phyloP scores from a whole-genome alignment of 306 rosid genomes.

The Mimosa pudica region DNA sequence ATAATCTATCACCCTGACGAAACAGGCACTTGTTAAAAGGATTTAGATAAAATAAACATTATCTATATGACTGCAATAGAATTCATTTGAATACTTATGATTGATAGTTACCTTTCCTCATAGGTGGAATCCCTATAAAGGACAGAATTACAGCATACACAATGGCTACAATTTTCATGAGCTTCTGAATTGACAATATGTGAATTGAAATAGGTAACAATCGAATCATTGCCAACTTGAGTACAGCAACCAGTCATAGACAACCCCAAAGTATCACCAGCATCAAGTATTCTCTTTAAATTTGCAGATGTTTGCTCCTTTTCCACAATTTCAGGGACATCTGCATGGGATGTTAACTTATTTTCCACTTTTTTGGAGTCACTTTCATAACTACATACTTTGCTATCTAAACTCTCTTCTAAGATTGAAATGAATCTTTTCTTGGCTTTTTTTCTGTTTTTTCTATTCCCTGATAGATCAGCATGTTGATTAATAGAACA shows the following conservation, averaged over 20 bases:
- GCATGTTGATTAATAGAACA: conserved; percentile 40
- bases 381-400: conserved; percentile 34
- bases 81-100: conserved; percentile 30
- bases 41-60: conserved; percentile 11
- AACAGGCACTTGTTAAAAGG: conserved; percentile 4
- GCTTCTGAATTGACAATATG: conserved; percentile 62
- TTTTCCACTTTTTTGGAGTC: conserved; percentile 28
- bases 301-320: background rate
- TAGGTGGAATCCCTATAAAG: conserved; percentile 52
- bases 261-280: conserved; percentile 41
- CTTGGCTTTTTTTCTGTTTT: conserved; percentile 62
- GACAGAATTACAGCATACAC: conserved; percentile 57
- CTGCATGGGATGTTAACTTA: conserved; percentile 29
- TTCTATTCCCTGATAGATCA: conserved; percentile 51
- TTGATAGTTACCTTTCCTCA: conserved; percentile 61
- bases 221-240: conserved; percentile 42
- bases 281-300: conserved; percentile 25
- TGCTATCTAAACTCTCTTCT: conserved; percentile 50
- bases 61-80: conserved; percentile 12
- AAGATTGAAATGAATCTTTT: conserved; percentile 58
- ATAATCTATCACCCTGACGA: conserved; percentile 6
- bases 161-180: conserved; percentile 64
- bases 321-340: background rate
- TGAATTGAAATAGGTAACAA: conserved; percentile 65
- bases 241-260: conserved; percentile 34